phyloP scores from a whole-genome alignment of 352 stramenopile genomes.

The Phytophthora colocasiae region DNA sequence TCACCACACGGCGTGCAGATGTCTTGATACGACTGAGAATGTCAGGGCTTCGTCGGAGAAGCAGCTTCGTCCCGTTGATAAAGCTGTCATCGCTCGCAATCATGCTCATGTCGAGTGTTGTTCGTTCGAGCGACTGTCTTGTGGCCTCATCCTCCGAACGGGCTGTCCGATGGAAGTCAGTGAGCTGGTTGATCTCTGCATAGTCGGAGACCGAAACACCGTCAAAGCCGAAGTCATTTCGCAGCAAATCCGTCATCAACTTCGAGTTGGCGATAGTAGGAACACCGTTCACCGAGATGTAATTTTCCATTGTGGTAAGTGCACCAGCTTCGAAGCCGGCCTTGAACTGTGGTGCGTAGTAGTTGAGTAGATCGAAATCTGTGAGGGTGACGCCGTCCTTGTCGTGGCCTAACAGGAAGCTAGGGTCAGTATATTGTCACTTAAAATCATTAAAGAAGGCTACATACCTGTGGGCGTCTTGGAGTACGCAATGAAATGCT shows the following conservation, averaged over 20 bases:
- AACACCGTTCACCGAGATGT: slow-evolving; percentile 91
- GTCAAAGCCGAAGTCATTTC: slow-evolving; percentile 79
- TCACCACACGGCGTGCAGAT: slow-evolving; percentile 66
- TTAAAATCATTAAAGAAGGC: too few species aligned
- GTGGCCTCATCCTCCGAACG: slow-evolving; percentile 53
- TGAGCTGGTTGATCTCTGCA: slow-evolving; percentile 88
- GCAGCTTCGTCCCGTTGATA: slow-evolving; percentile 48
- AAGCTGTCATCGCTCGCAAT: slow-evolving; percentile 50
- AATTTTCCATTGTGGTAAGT: slow-evolving; percentile 91
- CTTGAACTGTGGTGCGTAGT: slow-evolving; percentile 71
- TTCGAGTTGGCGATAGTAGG: slow-evolving; percentile 81
- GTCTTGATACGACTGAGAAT: slow-evolving; percentile 47
- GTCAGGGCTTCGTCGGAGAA: slow-evolving; percentile 39
- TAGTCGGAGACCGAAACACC: slow-evolving; percentile 92
- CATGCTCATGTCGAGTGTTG: slow-evolving; percentile 92
- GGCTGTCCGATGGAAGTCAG: slow-evolving; percentile 53
- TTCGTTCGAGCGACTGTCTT: slow-evolving; percentile 63
- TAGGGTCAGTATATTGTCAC: too few species aligned
- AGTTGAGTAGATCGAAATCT: slow-evolving; percentile 76
- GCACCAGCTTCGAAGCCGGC: slow-evolving; percentile 71
- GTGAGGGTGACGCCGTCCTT: slow-evolving; percentile 67
- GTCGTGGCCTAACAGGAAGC: slow-evolving; percentile 53
- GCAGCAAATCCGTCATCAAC: slow-evolving; percentile 71
- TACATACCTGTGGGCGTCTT: slow-evolving; percentile 49
- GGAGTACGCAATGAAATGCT: slow-evolving; percentile 85